Conservation (phyloP, 306 rosid species). For the Dalbergia oliveri region DNA sequence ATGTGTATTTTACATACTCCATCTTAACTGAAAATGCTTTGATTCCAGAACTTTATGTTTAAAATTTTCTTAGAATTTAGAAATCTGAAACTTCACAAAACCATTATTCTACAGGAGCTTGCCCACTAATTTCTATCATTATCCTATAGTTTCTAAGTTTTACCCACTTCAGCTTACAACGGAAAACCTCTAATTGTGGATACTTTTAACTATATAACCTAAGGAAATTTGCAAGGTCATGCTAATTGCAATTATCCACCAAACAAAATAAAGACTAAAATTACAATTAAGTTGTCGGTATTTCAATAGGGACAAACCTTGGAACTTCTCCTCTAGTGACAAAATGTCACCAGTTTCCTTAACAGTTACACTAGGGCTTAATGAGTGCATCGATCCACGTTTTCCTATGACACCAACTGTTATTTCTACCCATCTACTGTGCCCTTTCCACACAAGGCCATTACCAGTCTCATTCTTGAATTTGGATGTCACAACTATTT, state of each 20-base stretch:
- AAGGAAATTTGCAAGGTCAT: conserved; percentile 5
- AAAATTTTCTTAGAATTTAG: not conserved
- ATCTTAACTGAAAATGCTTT: conserved; percentile 5
- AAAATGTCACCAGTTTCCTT: conserved; percentile 94
- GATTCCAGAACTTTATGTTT: not conserved
- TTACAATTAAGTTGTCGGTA: not conserved
- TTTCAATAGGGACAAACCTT: conserved; percentile 62
- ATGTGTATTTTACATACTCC: not conserved
- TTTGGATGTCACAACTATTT: conserved; percentile 72
- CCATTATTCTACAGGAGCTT: not conserved
- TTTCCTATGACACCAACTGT: conserved; percentile 92
- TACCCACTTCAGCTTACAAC: not conserved
- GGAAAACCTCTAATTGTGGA: conserved; percentile 4
- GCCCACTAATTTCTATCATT: conserved; percentile 20
- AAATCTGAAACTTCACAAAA: conserved; percentile 8
- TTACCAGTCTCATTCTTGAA: conserved; percentile 56
- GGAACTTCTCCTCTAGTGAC: conserved; percentile 97
- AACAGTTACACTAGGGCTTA: conserved; percentile 94
- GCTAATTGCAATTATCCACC: conserved; percentile 23
- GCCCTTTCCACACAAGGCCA: conserved; percentile 80
- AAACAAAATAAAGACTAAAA: not conserved
- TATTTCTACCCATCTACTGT: conserved; percentile 95
- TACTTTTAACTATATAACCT: conserved; percentile 18
- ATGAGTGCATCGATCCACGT: conserved; percentile 80
- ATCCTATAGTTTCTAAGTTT: not conserved